phyloP scores from a whole-genome alignment of 805 yeast species.

The Teunomyces funiuensis region DNA sequence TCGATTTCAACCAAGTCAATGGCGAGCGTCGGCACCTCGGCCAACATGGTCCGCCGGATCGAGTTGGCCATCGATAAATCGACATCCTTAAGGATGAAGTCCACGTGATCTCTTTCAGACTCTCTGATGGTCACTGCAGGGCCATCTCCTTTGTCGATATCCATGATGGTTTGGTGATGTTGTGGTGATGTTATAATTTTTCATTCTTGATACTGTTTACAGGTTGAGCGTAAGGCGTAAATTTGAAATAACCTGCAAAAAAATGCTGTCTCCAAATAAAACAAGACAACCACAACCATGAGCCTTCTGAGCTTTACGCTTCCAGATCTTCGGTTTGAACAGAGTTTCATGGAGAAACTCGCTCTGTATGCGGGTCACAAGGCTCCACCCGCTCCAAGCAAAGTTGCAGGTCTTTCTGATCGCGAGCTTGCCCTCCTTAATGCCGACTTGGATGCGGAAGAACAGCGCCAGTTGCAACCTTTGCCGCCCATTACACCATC shows the following conservation, averaged over 20 bases:
- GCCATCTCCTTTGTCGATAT: conserved; percentile 40
- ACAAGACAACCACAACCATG: background rate
- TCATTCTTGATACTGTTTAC: conserved; percentile 3
- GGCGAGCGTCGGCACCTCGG: conserved; percentile 96
- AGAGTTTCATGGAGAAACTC: conserved; percentile 47
- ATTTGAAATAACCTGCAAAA: conserved; percentile 1
- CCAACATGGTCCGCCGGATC: conserved; percentile 83
- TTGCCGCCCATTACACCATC: conserved; percentile 42
- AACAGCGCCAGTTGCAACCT: conserved; percentile 19
- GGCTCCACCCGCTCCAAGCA: conserved; percentile 5
- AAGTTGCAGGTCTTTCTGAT: conserved; percentile 8
- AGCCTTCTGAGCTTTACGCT: conserved; percentile 14
- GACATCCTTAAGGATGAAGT: conserved; percentile 82
- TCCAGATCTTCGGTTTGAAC: conserved; percentile 71
- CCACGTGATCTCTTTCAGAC: conserved; percentile 83
- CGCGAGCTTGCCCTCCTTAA: conserved; percentile 11
- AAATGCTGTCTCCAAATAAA: background rate
- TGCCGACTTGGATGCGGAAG: conserved; percentile 10
- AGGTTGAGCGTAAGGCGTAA: too few relatives aligned
- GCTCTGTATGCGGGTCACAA: conserved; percentile 27
- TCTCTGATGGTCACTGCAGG: conserved; percentile 89
- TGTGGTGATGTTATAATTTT: conserved; percentile 1
- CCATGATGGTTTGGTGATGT: conserved; percentile 19
- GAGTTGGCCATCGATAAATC: conserved; percentile 93
- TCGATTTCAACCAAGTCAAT: conserved; percentile 95